Evolutionary conservation across 2,329 filamentous ascomycete genomes (phyloP), one percentile per base, ranked within the genome.

Genomic region (Pseudogymnoascus sp.): DNA sequence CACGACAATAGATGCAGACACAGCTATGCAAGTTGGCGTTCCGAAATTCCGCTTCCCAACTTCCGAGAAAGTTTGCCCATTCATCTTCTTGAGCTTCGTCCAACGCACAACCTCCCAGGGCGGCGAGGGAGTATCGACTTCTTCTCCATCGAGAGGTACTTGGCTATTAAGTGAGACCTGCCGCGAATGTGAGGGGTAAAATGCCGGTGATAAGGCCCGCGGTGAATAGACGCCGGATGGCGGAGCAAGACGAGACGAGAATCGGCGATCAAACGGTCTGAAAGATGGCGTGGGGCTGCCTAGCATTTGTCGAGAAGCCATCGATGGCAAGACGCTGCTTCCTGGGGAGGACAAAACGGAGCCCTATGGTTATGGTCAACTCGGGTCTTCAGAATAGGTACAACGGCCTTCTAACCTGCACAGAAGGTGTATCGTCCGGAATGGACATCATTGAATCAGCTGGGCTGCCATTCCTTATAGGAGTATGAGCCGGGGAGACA

Each of bases 81-180:
- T 92, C 65, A 99, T 84, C 74, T 95, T 97, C 71, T 87, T 90
- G 63, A 99, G 78, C 72, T 90, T 94, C 1, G 91, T 97, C 95
- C 95, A 99, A 71, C 92, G 84, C 64, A 99, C 89, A 61, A 97
- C 92, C 71, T 99, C 94, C 95, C 94, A 99, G 1, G 94, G 94
- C 4, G 90, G 86, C 62, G 91, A 86, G 2, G 86, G 82, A 1
- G 86, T 85, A 66, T 93, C 89, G 21, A 82, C 79, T 58, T 89
- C 89, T 60, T 81, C 78, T 62, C 85, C 78, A 63, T 87, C 86
- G 12, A 81, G 72, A 3, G 86, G 71, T 10, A 90, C 75, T 67
- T 90, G 85, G 68, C 90, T 95, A 49, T 83, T 87, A 19, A 92
- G 71, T 1, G 93, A 97, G 1, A 86, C 88, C 69, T 91, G 89